Evolutionary conservation across 1,139 yeast genomes (phyloP), one percentile per base, ranked within the genome.

Genomic region (Blastobotrys niveus): DNA sequence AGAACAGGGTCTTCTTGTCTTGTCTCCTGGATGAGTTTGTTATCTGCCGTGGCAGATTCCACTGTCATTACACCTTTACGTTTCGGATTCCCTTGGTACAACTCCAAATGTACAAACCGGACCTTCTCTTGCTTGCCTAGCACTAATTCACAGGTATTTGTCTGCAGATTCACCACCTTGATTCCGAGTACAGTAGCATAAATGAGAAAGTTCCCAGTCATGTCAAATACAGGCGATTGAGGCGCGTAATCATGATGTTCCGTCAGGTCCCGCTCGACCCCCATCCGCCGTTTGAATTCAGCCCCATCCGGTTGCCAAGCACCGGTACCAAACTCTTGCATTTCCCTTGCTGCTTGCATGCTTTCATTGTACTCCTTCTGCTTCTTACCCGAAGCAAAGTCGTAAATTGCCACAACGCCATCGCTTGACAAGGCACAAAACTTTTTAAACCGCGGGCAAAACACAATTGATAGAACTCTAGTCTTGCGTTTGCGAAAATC

Each of bases 101-200:
- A 48, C 3, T 64, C 56, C 8, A 67, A 39, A 17, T 56, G 55
- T 12, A 54, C 33, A 38, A 64, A 60, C 26, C 66, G 53, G 2
- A 62, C 20, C 12, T 35, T 34, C 56, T 72, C 76, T 7, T 60
- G 57, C 2, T 53, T 45, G 0, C 74, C 76, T 3, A 70, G 51
- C 1, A 62, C 43, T 14, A 60, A 52, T 0, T 59, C 52, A 18
- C 64, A 52, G 8, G 56, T 51, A 44, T 63, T 62, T 4, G 67
- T 54, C n/a, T 54, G 51, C 15, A 68, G 48, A 49, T 67, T 65
- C 21, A 66, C 55, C 2, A 65, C 51, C 46, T 66, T 64, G 39
- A 72, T 64, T 1, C 76, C 76, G 14, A 55, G 43, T 6, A 60
- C 31, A 0, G 69, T 54, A 1, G 73, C 51, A 49, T 63, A 70